These are phyloP conservation scores for Nadsonia fulvescens DNA, from an alignment of 805 yeast species.

Conservation along the genomic window DNA sequence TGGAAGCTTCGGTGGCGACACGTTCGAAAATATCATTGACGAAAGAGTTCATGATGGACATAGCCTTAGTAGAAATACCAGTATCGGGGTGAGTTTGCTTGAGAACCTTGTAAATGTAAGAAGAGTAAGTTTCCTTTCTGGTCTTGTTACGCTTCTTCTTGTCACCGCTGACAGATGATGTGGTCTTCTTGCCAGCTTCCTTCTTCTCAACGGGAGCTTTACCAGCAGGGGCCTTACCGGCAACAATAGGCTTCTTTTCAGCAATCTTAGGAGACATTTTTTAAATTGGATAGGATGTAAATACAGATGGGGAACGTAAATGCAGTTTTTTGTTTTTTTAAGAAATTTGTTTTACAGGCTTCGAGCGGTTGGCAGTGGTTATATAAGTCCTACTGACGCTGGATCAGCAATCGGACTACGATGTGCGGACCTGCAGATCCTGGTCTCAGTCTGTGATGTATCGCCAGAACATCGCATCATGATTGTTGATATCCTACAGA, in stretches of 20 bases:
- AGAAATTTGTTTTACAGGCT: too few species aligned
- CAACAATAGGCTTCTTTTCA: conserved; percentile 39
- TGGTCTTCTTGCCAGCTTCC: conserved; percentile 77
- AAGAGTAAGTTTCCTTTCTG: conserved; percentile 96
- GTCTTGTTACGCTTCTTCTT: conserved; percentile 85
- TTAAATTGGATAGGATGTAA: too few species aligned
- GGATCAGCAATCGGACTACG: too few species aligned
- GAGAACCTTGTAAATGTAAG: conserved; percentile 95
- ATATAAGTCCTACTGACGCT: too few species aligned
- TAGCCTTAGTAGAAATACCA: conserved; percentile 96
- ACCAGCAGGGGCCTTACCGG: conserved; percentile 53
- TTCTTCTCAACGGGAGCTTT: conserved; percentile 96
- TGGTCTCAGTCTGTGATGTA: too few species aligned
- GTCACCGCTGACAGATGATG: conserved; percentile 60
- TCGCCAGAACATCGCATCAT: too few species aligned
- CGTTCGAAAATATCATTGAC: conserved; percentile 97
- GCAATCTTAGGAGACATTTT: conserved; percentile 30
- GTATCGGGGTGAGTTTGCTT: conserved; percentile 99
- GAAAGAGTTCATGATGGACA: conserved; percentile 97
- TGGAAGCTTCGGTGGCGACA: conserved; percentile 94
- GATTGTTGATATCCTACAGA: too few species aligned
- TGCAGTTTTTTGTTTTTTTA: too few species aligned
- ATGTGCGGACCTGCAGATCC: too few species aligned
- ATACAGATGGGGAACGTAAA: too few species aligned
- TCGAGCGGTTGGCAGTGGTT: too few species aligned